Conservation (phyloP, 345 rosid species). For the Punica granatum region DNA sequence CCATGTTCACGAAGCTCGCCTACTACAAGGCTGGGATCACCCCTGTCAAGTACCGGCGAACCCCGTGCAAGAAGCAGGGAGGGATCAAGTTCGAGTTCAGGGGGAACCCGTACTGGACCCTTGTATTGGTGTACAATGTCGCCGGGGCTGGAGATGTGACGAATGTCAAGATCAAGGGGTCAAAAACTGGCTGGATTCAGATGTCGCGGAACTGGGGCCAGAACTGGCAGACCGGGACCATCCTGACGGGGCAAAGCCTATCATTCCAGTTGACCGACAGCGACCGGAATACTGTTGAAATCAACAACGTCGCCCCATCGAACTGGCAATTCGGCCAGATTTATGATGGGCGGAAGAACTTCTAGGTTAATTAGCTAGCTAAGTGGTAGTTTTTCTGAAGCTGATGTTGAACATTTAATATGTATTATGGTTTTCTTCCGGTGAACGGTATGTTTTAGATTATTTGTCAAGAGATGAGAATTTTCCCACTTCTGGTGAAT, state of each 20-base stretch:
- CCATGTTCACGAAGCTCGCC: conserved; percentile 10
- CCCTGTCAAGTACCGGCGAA: conserved; percentile 1
- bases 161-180: conserved; percentile 5
- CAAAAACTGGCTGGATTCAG: background rate
- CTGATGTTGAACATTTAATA: too few relatives aligned
- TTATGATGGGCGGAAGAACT: background rate
- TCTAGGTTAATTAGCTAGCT: too few relatives aligned
- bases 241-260: conserved; percentile 4
- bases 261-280: conserved; percentile 1
- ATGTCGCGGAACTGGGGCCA: conserved; percentile 11
- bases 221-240: conserved; percentile 6
- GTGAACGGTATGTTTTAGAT: too few relatives aligned
- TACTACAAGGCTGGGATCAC: conserved; percentile 7
- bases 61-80: background rate
- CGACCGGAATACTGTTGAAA: background rate
- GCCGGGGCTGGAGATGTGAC: conserved; percentile 3
- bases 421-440: too few relatives aligned
- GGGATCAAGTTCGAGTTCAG: conserved; percentile 12
- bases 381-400: too few relatives aligned
- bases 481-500: too few relatives aligned
- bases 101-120: conserved; percentile 7
- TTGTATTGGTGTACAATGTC: conserved; percentile 2
- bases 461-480: too few relatives aligned
- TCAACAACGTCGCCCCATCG: background rate
- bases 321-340: conserved; percentile 4